These are phyloP conservation scores for Tricholoma sp. DNA, from an alignment of 768 basidiomycete species.

Conservation along the genomic window DNA sequence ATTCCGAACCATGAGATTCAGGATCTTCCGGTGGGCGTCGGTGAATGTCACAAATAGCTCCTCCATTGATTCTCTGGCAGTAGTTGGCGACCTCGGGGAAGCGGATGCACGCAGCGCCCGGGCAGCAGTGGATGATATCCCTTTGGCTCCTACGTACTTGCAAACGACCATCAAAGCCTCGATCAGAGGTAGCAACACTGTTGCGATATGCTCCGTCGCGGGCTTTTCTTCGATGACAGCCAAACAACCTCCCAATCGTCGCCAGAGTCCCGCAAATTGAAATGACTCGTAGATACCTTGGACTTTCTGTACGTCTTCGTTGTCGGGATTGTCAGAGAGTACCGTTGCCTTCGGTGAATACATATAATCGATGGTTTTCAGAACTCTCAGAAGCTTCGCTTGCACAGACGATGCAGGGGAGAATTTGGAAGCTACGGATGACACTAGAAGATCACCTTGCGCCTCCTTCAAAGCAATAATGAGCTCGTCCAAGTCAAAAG, in stretches of 20 bases:
- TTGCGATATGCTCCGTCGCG: conserved; percentile 83
- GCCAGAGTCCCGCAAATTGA: conserved; percentile 86
- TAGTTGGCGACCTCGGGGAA: conserved; percentile 65
- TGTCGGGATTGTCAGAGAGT: conserved; percentile 30
- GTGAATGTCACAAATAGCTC: conserved; percentile 93
- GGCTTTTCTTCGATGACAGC: conserved; percentile 74
- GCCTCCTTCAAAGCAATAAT: conserved; percentile 54
- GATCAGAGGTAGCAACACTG: conserved; percentile 88
- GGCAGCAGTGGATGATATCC: conserved; percentile 34
- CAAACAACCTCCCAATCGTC: conserved; percentile 84
- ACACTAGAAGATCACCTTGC: conserved; percentile 51
- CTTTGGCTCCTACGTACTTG: conserved; percentile 82
- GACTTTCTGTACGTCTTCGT: conserved; percentile 72
- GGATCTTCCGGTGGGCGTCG: conserved; percentile 85
- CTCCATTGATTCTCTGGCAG: conserved; percentile 74
- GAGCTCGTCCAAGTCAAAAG: conserved; percentile 74
- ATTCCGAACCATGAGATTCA: conserved; percentile 97
- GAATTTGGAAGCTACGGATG: conserved; percentile 80
- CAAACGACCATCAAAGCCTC: conserved; percentile 98
- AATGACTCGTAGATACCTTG: conserved; percentile 88
- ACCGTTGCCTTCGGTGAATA: conserved; percentile 57
- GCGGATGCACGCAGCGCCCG: conserved; percentile 58
- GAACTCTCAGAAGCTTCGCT: conserved; percentile 90
- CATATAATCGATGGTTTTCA: conserved; percentile 98
- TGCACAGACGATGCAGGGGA: conserved; percentile 92